Conservation (phyloP, 371 early-diverging fungal genomes). For the Mucor circinelloides region DNA sequence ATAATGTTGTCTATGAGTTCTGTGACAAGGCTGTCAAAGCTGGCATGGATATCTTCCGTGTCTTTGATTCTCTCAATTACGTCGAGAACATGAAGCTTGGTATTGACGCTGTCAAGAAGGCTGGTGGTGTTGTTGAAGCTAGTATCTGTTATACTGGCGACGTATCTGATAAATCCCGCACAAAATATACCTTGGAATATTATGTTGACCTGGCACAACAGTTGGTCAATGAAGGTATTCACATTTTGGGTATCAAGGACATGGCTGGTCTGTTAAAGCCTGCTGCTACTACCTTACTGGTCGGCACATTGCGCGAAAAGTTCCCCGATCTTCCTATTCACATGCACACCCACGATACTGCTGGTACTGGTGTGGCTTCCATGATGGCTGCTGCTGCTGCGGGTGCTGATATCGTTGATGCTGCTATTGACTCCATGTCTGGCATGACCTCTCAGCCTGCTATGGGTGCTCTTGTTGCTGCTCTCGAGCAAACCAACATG, state of each 20-base stretch:
- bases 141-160: slow-evolving; percentile 94
- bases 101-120: slow-evolving; percentile 90
- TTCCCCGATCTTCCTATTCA: slow-evolving; percentile 95
- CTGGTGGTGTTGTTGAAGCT: slow-evolving; percentile 94
- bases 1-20: slow-evolving; percentile 94
- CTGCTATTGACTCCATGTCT: slow-evolving; percentile 93
- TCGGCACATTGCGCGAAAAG: slow-evolving; percentile 80
- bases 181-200: slow-evolving; percentile 88
- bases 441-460: slow-evolving; percentile 95
- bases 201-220: slow-evolving; percentile 88
- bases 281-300: slow-evolving; percentile 78
- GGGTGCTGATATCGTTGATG: slow-evolving; percentile 94
- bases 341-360: slow-evolving; percentile 96
- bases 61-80: slow-evolving; percentile 96
- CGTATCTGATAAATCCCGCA: slow-evolving; percentile 79
- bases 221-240: slow-evolving; percentile 90
- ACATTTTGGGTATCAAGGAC: slow-evolving; percentile 94
- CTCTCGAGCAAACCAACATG: slow-evolving; percentile 71
- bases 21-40: slow-evolving; percentile 86
- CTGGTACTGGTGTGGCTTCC: slow-evolving; percentile 93
- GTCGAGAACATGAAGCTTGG: slow-evolving; percentile 93
- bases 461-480: slow-evolving; percentile 92
- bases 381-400: slow-evolving; percentile 92
- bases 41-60: slow-evolving; percentile 96
- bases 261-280: slow-evolving; percentile 98